A percentile compares a stretch with the other conserved stretches of the same genome.
These are phyloP conservation scores for Epichloe amarillans DNA, from an alignment of 2,329 filamentous ascomycete genomes.

Conservation along the genomic window DNA sequence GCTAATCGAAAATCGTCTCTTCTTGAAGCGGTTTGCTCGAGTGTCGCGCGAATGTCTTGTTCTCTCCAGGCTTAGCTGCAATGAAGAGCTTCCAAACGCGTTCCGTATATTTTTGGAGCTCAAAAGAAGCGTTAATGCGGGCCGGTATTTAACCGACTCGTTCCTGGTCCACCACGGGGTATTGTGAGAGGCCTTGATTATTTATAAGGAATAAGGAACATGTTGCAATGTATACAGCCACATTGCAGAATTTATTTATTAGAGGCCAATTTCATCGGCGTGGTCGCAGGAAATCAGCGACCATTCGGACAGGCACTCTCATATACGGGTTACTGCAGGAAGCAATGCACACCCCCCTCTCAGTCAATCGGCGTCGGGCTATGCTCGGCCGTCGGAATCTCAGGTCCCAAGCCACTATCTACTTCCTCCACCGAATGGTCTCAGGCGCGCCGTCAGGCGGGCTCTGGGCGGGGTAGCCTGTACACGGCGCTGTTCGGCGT, in stretches of 20 bases:
- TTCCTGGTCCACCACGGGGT: neutral
- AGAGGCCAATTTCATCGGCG: no score
- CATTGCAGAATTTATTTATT: no score
- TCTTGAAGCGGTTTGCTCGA: neutral
- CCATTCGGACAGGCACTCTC: no score
- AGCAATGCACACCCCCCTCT: neutral
- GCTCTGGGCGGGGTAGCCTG: slow-evolving; percentile 3
- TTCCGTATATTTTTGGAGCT: neutral
- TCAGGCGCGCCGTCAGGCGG: neutral
- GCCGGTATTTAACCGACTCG: slow-evolving; percentile 1
- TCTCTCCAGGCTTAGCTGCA: neutral
- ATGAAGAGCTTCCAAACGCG: neutral
- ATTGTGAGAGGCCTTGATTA: no score
- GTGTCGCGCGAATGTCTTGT: neutral
- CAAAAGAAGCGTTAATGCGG: neutral
- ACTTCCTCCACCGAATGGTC: no score
- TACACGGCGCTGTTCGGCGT: slow-evolving; percentile 3
- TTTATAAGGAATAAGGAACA: no score
- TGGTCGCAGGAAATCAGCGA: no score
- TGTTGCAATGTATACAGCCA: no score
- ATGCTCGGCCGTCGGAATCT: slow-evolving; percentile 2
- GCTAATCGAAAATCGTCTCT: neutral
- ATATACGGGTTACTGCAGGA: no score
- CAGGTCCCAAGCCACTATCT: neutral
- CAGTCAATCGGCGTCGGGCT: slow-evolving; percentile 1